Evolutionary conservation across 768 basidiomycete species (phyloP).

Genomic region (Terana coerulea): DNA sequence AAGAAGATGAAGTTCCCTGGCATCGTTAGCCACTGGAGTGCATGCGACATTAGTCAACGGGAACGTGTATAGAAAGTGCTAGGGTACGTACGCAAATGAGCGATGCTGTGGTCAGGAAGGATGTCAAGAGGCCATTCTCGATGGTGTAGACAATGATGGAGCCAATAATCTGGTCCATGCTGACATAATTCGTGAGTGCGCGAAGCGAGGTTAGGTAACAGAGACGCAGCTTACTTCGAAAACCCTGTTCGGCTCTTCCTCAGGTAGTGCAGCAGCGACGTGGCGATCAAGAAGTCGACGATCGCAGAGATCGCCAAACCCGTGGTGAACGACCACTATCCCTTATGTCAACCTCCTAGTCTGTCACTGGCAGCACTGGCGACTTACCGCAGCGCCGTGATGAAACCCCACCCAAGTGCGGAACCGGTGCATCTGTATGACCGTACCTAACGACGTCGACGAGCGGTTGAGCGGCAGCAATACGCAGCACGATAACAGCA

Average conservation of each 20-base stretch:
- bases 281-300: slow-evolving; percentile 12
- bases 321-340: slow-evolving; percentile 14
- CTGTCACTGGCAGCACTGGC: no score
- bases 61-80: no score
- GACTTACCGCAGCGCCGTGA: slow-evolving; percentile 5
- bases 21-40: slow-evolving; percentile 19
- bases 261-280: slow-evolving; percentile 10
- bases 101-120: slow-evolving; percentile 10
- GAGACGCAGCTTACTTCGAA: slow-evolving; percentile 4
- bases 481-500: neutral
- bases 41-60: no score
- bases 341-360: no score
- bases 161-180: slow-evolving; percentile 19
- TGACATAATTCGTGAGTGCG: no score
- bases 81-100: slow-evolving; percentile 19
- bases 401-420: slow-evolving; percentile 9
- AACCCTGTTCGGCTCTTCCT: slow-evolving; percentile 13
- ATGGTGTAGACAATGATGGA: slow-evolving; percentile 17
- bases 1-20: slow-evolving; percentile 17
- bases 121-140: slow-evolving; percentile 17
- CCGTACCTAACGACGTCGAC: slow-evolving; percentile 1
- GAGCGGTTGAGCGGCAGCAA: neutral
- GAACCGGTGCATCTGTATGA: slow-evolving; percentile 7
- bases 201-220: no score
- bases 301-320: slow-evolving; percentile 10